These are phyloP conservation scores for Panaeolus cyanescens DNA, from an alignment of 768 basidiomycete species.

Conservation along the genomic window DNA sequence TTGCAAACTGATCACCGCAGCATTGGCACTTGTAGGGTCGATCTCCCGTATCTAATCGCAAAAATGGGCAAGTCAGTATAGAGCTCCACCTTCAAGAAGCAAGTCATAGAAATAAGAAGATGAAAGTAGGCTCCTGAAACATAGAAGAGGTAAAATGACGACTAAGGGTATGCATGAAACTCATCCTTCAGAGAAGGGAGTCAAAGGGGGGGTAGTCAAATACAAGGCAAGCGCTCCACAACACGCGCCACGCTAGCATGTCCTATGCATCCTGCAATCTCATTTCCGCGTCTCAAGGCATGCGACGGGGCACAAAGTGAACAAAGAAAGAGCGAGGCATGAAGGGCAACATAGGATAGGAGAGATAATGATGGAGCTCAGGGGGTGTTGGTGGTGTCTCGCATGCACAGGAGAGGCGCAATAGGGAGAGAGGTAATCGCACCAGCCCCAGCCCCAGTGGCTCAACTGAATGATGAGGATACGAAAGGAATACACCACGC, in stretches of 20 bases:
- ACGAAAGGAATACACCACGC: no score
- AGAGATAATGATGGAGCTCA: neutral
- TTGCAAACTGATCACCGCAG: slow-evolving; percentile 88
- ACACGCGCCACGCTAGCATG: neutral
- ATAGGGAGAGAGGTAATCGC: no score
- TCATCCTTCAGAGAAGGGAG: slow-evolving; percentile 6
- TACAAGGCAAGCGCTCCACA: neutral
- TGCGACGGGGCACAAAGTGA: no score
- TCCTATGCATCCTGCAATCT: slow-evolving; percentile 13
- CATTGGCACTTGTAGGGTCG: slow-evolving; percentile 87
- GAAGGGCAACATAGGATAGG: neutral
- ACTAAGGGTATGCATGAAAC: neutral
- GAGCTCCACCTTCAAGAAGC: neutral
- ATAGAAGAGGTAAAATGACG: neutral
- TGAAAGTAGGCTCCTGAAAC: slow-evolving; percentile 17
- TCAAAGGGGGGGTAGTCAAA: slow-evolving; percentile 10
- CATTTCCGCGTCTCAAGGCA: neutral
- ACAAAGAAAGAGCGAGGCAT: no score
- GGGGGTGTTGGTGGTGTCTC: neutral
- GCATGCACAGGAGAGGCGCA: neutral
- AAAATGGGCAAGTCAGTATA: neutral
- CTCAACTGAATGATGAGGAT: no score
- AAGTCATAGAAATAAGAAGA: slow-evolving; percentile 11
- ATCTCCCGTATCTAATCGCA: slow-evolving; percentile 83
- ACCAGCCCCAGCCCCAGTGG: no score